Evolutionary conservation across 805 yeast genomes (phyloP).

Genomic region (Lipomyces sp.): DNA sequence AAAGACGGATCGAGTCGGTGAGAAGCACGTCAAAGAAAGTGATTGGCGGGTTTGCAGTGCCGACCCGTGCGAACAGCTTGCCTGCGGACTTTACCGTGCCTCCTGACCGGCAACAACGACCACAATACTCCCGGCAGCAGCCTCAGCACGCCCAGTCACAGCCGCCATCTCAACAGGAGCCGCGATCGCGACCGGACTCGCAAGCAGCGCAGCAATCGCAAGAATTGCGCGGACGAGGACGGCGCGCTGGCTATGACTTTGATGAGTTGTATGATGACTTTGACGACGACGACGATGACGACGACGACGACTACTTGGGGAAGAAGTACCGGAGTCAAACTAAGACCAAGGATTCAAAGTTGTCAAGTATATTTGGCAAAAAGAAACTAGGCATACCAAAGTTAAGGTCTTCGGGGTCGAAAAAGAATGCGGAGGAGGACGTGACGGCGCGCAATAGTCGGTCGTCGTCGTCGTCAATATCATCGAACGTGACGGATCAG

Average conservation of each 20-base stretch:
- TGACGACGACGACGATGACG: no score
- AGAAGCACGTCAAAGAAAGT: slow-evolving; percentile 1
- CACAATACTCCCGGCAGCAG: neutral
- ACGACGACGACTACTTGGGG: no score
- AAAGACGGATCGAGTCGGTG: slow-evolving; percentile 1
- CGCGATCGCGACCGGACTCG: neutral
- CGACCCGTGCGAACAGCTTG: neutral
- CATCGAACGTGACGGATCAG: no score
- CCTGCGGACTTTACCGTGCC: neutral
- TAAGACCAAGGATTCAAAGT: slow-evolving; percentile 2
- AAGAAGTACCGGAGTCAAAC: neutral
- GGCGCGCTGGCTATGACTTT: neutral
- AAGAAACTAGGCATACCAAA: neutral
- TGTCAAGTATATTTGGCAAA: slow-evolving; percentile 8
- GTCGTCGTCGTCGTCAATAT: no score
- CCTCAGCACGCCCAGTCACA: neutral
- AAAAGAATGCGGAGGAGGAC: slow-evolving; percentile 7
- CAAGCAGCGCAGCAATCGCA: neutral
- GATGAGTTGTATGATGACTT: neutral
- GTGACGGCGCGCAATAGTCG: neutral
- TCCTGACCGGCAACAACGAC: neutral
- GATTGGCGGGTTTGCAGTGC: neutral
- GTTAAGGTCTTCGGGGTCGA: neutral
- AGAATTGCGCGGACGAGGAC: neutral
- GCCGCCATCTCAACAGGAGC: no score